phyloP scores from a whole-genome alignment of 495 filamentous ascomycete species.

The Clohesyomyces aquaticus region DNA sequence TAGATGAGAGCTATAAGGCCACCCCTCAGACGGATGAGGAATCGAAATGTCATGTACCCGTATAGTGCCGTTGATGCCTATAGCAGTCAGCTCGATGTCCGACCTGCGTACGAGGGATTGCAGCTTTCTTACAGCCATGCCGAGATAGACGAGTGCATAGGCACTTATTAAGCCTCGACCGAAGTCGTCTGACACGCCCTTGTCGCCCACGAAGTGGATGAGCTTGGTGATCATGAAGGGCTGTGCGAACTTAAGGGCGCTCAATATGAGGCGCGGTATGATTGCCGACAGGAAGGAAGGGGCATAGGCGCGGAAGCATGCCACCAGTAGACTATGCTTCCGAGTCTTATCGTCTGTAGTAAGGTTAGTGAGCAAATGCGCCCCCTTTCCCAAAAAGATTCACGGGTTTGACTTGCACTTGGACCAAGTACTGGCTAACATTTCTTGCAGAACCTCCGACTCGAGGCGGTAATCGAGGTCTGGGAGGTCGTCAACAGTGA shows the following conservation, averaged over 20 bases:
- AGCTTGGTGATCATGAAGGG: conserved; percentile 1
- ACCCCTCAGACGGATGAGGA: conserved; percentile 5
- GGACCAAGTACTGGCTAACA: conserved; percentile 10
- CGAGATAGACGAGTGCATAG: conserved; percentile 2
- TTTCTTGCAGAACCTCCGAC: conserved; percentile 10
- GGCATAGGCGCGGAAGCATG: conserved; percentile 8
- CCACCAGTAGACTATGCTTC: conserved; percentile 9
- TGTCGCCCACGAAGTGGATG: not conserved
- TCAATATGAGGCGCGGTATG: conserved; percentile 7
- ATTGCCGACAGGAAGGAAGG: conserved; percentile 10
- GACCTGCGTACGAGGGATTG: not conserved
- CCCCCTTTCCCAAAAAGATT: not conserved
- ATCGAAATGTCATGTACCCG: conserved; percentile 5
- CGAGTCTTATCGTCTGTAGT: conserved; percentile 10
- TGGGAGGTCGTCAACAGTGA: conserved; percentile 8
- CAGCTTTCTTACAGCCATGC: conserved; percentile 9
- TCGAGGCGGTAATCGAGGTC: conserved; percentile 10
- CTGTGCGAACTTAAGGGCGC: conserved; percentile 3
- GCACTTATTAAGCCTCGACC: not conserved
- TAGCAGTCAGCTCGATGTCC: conserved; percentile 1
- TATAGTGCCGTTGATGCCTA: conserved; percentile 1
- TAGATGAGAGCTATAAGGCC: conserved; percentile 8
- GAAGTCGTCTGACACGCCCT: not conserved
- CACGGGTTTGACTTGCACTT: conserved; percentile 9
- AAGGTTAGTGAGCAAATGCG: conserved; percentile 1